Evolutionary conservation across 495 filamentous ascomycete genomes (phyloP).

Genomic region (Talaromyces ruber): DNA sequence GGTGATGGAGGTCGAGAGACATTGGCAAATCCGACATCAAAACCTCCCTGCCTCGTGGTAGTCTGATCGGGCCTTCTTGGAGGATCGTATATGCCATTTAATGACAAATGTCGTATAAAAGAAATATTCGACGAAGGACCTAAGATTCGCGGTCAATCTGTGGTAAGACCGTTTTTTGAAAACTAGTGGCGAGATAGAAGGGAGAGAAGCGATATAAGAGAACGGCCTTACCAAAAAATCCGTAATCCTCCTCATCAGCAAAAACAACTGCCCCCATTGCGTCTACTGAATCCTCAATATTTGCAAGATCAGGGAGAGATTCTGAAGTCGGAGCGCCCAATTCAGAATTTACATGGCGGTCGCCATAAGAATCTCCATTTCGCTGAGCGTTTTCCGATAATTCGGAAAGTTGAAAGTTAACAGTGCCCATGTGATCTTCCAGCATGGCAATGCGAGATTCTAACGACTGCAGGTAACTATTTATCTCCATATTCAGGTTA

Average conservation of each 20-base stretch:
- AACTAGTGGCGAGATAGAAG: no score
- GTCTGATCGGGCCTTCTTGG: not conserved
- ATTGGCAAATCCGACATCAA: not conserved
- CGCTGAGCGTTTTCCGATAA: slow-evolving; percentile 10
- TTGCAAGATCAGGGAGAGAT: not conserved
- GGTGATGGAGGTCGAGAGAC: not conserved
- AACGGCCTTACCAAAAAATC: slow-evolving; percentile 31
- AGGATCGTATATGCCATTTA: slow-evolving; percentile 11
- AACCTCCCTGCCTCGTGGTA: not conserved
- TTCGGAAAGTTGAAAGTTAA: slow-evolving; percentile 18
- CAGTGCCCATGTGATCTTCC: slow-evolving; percentile 16
- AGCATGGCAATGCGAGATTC: slow-evolving; percentile 13
- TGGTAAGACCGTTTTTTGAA: no score
- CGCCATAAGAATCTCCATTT: no score
- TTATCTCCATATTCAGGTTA: no score
- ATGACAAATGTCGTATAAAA: slow-evolving; percentile 28
- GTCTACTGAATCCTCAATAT: slow-evolving; percentile 27
- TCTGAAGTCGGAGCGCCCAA: not conserved
- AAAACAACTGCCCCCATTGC: slow-evolving; percentile 35
- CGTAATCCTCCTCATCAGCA: slow-evolving; percentile 36
- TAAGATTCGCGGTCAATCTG: slow-evolving; percentile 9
- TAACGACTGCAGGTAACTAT: slow-evolving; percentile 3
- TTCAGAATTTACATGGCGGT: no score
- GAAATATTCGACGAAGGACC: slow-evolving; percentile 41
- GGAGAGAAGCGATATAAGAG: not conserved